A percentile compares a stretch with the other conserved stretches of the same genome.
Evolutionary conservation across 176 grass and related monocot species (phyloP).

Genomic region (Bolboschoenus planiculmis): DNA sequence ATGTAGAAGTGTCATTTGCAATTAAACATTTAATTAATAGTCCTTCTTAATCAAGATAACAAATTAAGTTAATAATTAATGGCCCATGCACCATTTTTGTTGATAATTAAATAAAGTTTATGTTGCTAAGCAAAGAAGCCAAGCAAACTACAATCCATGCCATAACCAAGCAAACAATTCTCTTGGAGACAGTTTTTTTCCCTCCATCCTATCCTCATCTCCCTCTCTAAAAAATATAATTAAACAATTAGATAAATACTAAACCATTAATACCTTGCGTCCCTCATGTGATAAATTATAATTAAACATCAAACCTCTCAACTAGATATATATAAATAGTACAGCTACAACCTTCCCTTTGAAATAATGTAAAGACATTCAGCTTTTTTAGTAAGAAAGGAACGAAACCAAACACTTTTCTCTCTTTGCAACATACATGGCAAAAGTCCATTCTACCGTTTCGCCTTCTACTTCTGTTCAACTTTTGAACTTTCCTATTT

Average conservation of each 20-base stretch:
- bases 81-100: not conserved
- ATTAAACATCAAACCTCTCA: not conserved
- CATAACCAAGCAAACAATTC: not conserved
- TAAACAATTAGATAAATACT: not conserved
- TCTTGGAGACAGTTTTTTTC: not conserved
- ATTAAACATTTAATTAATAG: not conserved
- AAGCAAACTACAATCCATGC: not conserved
- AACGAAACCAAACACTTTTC: not conserved
- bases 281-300: not conserved
- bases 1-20: not conserved
- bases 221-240: not conserved
- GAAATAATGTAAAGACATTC: not conserved
- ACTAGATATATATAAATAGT: constrained; percentile 7
- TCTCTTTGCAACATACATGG: constrained; percentile 1
- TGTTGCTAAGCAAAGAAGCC: not conserved
- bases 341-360: not conserved
- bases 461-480: constrained; percentile 16
- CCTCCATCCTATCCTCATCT: not conserved
- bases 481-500: not conserved
- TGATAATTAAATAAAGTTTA: not conserved
- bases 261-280: not conserved
- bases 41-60: not conserved
- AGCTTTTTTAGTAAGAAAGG: not conserved
- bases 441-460: constrained; percentile 28
- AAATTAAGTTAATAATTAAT: not conserved